Evolutionary conservation across 805 yeast species (phyloP), one percentile per base, ranked within the genome.

Genomic region (Limtongozyma cylindracea): DNA sequence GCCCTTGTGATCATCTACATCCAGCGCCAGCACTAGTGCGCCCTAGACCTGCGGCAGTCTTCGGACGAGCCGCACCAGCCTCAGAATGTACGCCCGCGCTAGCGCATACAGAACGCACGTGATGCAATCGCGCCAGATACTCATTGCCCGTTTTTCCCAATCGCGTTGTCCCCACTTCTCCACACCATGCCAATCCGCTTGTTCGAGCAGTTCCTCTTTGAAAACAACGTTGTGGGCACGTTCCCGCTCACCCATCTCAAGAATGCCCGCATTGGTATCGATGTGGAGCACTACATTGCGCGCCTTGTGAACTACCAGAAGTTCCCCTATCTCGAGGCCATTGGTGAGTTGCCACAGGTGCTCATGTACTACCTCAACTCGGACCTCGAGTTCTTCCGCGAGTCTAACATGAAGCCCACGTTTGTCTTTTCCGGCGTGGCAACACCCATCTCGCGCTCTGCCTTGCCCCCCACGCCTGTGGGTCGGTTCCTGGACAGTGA

Each of bases 311-410:
- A 68, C 4, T 50, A 50, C 31, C 66, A 65, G 30, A 65, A 63
- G 25, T 91, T 76, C 31, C 70, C 69, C 21, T 61, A 59, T 27
- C 41, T 66, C 19, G 71, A 68, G 22, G 91, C 88, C 7, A 56
- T 72, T 29, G 92, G 91, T 12, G 92, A 91, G 0, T 57, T 69
- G 25, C 91, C 92, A 2, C 40, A 58, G 21, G 58, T 76, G 3
- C 43, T 78, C 29, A 53, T 49, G 25, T 46, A 47, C 27, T 53
- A 53, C 31, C 45, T 77, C 21, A 66, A 64, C 23, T 42, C 63
- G 1, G 91, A 78, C 35, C 45, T 78, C 23, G 51, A 53, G 20
- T 53, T 56, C 3, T 64, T 80, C 37, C 47, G 53, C 22, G 65
- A 62, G 23, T 54, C 53, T 28, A 57, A 63, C 22, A 61, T 80